Percentiles rank a stretch among this genome's conserved stretches.
These are phyloP conservation scores for Zygoascus sp. DNA, from an alignment of 1,139 yeast species.

Conservation along the genomic window DNA sequence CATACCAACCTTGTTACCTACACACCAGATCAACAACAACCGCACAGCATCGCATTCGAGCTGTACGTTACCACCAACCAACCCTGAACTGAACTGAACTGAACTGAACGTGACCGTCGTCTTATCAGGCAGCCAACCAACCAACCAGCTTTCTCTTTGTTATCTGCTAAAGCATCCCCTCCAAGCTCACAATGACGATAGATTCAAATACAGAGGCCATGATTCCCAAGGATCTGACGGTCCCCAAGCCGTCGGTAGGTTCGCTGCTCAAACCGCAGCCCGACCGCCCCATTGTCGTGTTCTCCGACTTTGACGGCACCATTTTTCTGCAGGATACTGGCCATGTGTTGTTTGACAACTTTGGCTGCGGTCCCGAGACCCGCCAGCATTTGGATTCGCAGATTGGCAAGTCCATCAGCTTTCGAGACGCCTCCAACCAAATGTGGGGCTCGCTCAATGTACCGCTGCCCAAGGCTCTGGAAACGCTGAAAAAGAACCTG, in stretches of 20 bases:
- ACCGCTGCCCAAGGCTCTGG: constrained; percentile 50
- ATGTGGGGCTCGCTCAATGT: constrained; percentile 44
- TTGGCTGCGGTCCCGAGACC: constrained; percentile 41
- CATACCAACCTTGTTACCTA: too few relatives aligned
- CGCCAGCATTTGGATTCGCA: constrained; percentile 38
- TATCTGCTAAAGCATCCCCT: neutral
- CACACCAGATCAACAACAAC: too few relatives aligned
- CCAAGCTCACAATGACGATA: neutral
- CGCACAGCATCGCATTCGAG: too few relatives aligned
- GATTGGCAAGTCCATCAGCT: constrained; percentile 37
- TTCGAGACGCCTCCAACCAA: constrained; percentile 42
- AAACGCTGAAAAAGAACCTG: constrained; percentile 47
- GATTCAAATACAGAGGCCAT: neutral
- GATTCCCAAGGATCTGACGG: constrained; percentile 20
- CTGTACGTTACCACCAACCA: too few relatives aligned
- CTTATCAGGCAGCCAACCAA: too few relatives aligned
- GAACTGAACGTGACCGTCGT: too few relatives aligned
- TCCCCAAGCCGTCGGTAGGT: constrained; percentile 32
- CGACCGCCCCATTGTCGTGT: constrained; percentile 36
- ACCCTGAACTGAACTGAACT: too few relatives aligned
- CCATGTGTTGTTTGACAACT: constrained; percentile 41
- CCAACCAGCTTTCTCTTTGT: too few relatives aligned
- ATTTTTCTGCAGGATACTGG: constrained; percentile 45
- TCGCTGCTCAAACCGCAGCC: constrained; percentile 29
- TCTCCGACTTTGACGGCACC: constrained; percentile 44